A percentile compares a stretch with the other conserved stretches of the same genome.
These are phyloP conservation scores for Ormosia semicastrata DNA, from an alignment of 306 rosid species.

Conservation along the genomic window DNA sequence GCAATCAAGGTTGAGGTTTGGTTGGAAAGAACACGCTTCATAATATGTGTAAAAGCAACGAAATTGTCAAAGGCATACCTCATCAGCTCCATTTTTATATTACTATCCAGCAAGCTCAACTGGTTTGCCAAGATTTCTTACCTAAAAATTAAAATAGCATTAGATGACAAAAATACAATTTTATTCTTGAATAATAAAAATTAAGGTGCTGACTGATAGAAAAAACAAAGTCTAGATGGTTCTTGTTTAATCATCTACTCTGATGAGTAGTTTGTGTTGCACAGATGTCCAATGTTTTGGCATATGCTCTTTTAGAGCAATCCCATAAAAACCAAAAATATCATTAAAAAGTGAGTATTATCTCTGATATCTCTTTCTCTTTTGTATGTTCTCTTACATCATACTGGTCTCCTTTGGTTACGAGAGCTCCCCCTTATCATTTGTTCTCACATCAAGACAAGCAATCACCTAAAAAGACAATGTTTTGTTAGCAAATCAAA, in stretches of 20 bases:
- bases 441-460: constrained; percentile 94
- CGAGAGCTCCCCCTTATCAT: constrained; percentile 94
- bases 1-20: constrained; percentile 29
- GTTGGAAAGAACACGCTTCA: constrained; percentile 13
- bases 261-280: not conserved
- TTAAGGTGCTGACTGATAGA: too few species aligned
- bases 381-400: constrained; percentile 88
- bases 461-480: constrained; percentile 76
- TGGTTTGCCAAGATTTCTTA: constrained; percentile 95
- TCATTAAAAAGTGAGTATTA: constrained; percentile 7
- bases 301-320: not conserved
- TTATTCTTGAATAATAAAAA: not conserved
- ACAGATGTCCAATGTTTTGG: not conserved
- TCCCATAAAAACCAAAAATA: not conserved
- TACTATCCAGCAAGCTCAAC: constrained; percentile 95
- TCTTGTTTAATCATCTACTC: not conserved
- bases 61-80: constrained; percentile 56
- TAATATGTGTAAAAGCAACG: not conserved
- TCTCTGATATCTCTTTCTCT: constrained; percentile 74
- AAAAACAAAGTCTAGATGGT: not conserved
- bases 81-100: constrained; percentile 93
- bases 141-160: constrained; percentile 45
- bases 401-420: constrained; percentile 98
- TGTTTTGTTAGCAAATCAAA: constrained; percentile 23
- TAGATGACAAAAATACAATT: constrained; percentile 23